Conservation (phyloP, 1,284 basidiomycete species). For the Leucoagaricus sp. region DNA sequence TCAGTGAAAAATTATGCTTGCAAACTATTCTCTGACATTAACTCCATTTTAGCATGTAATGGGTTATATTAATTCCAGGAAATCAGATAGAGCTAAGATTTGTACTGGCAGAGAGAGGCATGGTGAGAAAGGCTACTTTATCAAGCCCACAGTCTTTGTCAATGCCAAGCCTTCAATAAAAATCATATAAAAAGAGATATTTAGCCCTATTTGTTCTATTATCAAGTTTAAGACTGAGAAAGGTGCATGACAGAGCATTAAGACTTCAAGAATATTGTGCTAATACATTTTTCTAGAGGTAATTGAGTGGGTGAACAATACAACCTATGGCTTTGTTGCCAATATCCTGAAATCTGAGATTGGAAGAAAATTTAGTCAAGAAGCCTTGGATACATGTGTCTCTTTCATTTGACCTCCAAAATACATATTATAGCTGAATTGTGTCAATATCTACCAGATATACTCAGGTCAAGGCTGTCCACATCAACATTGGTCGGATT, state of each 20-base stretch:
- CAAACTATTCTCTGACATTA: too few species aligned
- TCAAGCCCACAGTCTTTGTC: slow-evolving; percentile 84
- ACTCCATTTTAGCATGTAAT: slow-evolving; percentile 27
- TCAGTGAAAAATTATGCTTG: slow-evolving; percentile 25
- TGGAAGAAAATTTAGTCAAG: slow-evolving; percentile 75
- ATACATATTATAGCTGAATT: neutral
- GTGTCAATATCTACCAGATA: slow-evolving; percentile 22
- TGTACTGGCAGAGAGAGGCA: slow-evolving; percentile 74
- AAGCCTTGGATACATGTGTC: slow-evolving; percentile 67
- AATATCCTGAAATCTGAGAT: slow-evolving; percentile 81
- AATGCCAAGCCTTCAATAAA: slow-evolving; percentile 74
- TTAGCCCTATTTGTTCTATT: slow-evolving; percentile 79
- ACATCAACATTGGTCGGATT: too few species aligned
- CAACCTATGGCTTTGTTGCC: slow-evolving; percentile 77
- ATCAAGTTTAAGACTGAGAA: slow-evolving; percentile 69
- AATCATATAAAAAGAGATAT: slow-evolving; percentile 88
- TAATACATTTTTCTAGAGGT: slow-evolving; percentile 44
- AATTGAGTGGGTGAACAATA: slow-evolving; percentile 75
- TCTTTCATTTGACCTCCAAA: slow-evolving; percentile 23
- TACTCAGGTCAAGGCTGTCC: slow-evolving; percentile 35
- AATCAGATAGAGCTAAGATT: slow-evolving; percentile 77
- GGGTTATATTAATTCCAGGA: slow-evolving; percentile 81
- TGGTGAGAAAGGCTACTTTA: slow-evolving; percentile 72
- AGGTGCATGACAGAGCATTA: slow-evolving; percentile 15
- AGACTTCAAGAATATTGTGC: slow-evolving; percentile 24